Base-by-base conservation (phyloP, 2,329 filamentous ascomycete genomes). In the Zarea fungicola region DNA sequence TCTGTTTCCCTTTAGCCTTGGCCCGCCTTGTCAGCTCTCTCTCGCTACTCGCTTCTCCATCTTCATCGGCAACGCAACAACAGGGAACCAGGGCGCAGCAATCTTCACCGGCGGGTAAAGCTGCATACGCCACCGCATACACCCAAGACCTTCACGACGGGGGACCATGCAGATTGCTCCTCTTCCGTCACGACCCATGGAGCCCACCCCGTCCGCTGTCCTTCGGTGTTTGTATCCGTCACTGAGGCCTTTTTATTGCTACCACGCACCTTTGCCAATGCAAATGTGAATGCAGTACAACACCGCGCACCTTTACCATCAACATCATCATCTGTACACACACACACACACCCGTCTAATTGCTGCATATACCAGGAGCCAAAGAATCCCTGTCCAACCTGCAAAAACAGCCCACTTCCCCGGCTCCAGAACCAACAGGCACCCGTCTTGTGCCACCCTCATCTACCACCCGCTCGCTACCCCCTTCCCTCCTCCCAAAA, bases 21-120 rank as follows among this genome's bases (percentile, higher is more conserved):
- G n/a, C n/a, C n/a, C n/a, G n/a, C n/a, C n/a, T n/a, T n/a, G n/a
- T n/a, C n/a, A n/a, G n/a, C n/a, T n/a, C n/a, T n/a, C n/a, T n/a
- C n/a, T n/a, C n/a, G n/a, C n/a, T n/a, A n/a, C n/a, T n/a, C n/a
- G n/a, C 19, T 22, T 21, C 9, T 22, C n/a, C 32, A 45, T 29
- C 16, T n/a, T 14, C 32, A 36, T 32, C 32, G n/a, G 26, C 42
- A 31, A 44, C 11, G 25, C 41, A 6, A 23, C 28, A 45, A 34
- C 31, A 28, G 32, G 42, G 22, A 36, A 26, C 19, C 37, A 21
- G 22, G 22, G 22, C 32, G 11, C 13, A 29, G 23, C 31, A 39
- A 32, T 47, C 44, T 47, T 39, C 44, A 40, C 26, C 44, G 28
- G 44, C 25, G 19, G 39, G 43, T 28, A 47, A n/a, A 23, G 10